Percentiles rank a stretch among this genome's conserved stretches.
phyloP scores from a whole-genome alignment of 73 alveolate genomes.

The Tetrahymena elliotti region DNA sequence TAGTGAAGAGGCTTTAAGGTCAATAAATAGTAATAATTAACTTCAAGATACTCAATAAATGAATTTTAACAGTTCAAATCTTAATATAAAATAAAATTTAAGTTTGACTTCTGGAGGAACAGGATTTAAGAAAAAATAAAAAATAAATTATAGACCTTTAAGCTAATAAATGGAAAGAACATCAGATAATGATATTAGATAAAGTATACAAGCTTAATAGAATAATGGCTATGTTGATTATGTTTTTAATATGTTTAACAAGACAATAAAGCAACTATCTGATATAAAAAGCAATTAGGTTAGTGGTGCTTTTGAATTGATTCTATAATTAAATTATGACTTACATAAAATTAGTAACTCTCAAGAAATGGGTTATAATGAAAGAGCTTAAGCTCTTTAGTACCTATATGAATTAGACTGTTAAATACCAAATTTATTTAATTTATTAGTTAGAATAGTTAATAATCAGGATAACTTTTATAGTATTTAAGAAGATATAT shows the following conservation, averaged over 20 bases:
- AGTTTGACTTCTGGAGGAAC: neutral
- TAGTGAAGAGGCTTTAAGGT: neutral
- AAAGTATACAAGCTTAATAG: neutral
- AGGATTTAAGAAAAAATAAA: neutral
- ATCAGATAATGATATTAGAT: neutral
- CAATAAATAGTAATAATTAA: neutral
- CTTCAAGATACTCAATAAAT: no score
- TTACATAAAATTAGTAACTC: neutral
- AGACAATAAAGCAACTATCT: neutral
- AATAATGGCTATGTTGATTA: neutral
- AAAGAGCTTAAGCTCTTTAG: neutral
- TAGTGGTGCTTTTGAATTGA: neutral
- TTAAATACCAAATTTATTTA: neutral
- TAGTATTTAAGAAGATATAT: neutral
- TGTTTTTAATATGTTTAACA: neutral
- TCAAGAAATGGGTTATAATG: neutral
- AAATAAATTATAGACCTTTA: neutral
- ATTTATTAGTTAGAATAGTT: neutral
- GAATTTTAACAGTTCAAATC: neutral
- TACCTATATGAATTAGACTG: neutral
- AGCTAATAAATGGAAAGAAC: neutral
- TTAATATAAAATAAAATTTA: no score
- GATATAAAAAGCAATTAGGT: neutral
- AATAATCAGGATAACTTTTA: neutral
- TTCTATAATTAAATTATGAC: neutral